A percentile compares a stretch with the other conserved stretches of the same genome.
Evolutionary conservation across 2,329 filamentous ascomycete species (phyloP).

Genomic region (Sclerotinia glacialis): DNA sequence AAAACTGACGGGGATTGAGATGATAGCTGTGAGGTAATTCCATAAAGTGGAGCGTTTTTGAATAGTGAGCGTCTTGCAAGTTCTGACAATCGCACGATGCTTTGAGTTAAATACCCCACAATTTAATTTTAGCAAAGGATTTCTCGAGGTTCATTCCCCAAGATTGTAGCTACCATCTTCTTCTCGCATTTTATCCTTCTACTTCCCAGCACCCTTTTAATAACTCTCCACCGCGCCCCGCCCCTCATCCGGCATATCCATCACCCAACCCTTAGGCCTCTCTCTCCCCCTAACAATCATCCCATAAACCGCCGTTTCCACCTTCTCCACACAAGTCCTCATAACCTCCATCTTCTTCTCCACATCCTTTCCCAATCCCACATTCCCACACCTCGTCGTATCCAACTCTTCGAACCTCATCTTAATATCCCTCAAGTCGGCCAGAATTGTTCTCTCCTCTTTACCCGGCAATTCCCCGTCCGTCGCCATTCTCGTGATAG

Average conservation of each 20-base stretch:
- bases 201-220: slow-evolving; percentile 12
- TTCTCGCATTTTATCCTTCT: background rate
- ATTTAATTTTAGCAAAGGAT: background rate
- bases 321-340: slow-evolving; percentile 86
- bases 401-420: slow-evolving; percentile 73
- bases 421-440: slow-evolving; percentile 76
- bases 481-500: slow-evolving; percentile 81
- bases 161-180: background rate
- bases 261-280: slow-evolving; percentile 87
- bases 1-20: no score
- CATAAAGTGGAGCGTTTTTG: background rate
- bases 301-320: slow-evolving; percentile 86
- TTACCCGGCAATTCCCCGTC: slow-evolving; percentile 46
- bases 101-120: background rate
- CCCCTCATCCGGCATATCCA: slow-evolving; percentile 55
- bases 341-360: slow-evolving; percentile 82
- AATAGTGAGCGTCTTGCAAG: background rate
- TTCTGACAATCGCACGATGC: background rate
- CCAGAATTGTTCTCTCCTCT: slow-evolving; percentile 61
- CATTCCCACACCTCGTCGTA: slow-evolving; percentile 48
- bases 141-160: background rate
- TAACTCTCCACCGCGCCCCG: slow-evolving; percentile 36
- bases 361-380: slow-evolving; percentile 59
- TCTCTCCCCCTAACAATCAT: slow-evolving; percentile 84
- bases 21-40: background rate